These are phyloP conservation scores for Dichomitus squalens DNA, from an alignment of 1,284 basidiomycete species.

Conservation along the genomic window DNA sequence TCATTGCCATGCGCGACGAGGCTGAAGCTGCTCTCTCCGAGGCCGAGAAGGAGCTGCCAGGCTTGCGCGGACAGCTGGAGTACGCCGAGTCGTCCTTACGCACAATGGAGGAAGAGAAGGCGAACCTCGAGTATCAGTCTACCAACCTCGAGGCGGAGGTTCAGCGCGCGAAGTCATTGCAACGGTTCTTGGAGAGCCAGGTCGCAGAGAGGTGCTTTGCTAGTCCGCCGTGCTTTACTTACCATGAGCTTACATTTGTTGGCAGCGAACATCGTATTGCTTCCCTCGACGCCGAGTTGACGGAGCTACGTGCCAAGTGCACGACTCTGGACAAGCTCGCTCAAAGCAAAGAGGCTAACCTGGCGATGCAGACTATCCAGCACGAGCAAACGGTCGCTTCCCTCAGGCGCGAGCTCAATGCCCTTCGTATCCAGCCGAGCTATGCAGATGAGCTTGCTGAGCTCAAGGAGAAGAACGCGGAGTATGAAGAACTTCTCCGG, in stretches of 20 bases:
- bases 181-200: constrained; percentile 62
- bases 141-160: constrained; percentile 64
- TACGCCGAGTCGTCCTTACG: constrained; percentile 28
- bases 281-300: constrained; percentile 50
- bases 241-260: constrained; percentile 4
- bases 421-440: constrained; percentile 54
- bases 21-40: constrained; percentile 32
- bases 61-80: constrained; percentile 31
- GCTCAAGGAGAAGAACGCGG: constrained; percentile 66
- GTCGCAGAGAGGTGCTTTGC: constrained; percentile 53
- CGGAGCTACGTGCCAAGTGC: constrained; percentile 44
- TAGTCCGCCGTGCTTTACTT: constrained; percentile 4
- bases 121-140: constrained; percentile 50
- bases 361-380: constrained; percentile 61
- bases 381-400: constrained; percentile 62
- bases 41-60: constrained; percentile 32
- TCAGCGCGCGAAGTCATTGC: constrained; percentile 60
- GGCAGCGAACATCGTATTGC: constrained; percentile 50
- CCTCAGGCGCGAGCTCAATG: constrained; percentile 56
- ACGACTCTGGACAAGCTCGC: constrained; percentile 56
- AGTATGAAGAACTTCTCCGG: constrained; percentile 71
- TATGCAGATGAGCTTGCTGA: constrained; percentile 57
- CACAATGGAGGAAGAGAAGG: constrained; percentile 50
- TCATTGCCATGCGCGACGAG: constrained; percentile 27
- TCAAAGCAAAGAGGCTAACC: constrained; percentile 63